Base-by-base conservation (phyloP, 805 yeast species). In the Pichia rugopelliculosa region DNA sequence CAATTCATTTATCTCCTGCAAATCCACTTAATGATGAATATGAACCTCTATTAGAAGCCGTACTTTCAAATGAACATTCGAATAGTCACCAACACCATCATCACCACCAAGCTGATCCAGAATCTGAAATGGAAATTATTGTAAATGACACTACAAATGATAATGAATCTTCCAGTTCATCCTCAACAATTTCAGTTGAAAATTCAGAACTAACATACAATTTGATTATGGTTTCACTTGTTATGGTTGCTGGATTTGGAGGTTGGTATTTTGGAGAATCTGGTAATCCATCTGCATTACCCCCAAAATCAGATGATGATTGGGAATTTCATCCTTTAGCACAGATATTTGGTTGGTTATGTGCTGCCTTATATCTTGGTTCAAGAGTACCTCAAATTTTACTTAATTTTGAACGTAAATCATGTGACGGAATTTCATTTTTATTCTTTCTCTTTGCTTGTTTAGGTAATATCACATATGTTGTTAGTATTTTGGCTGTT, bases 371-470 rank as follows among this genome's bases (percentile, higher is more conserved):
- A 37, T 86, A 86, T 59, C 67, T 91, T 51, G 96, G 96, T 3
- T 90, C 98, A 17, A 74, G 99, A 57, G 67, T 93, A 25, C 99
- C 99, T 1, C 99, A 93, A 68, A 87, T 93, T 46, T 64, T 87
- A 49, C 73, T 91, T 51, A 93, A 93, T 67, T 87, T 75, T 60
- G 74, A 82, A 62, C 76, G 97, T 60, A 90, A 89, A 67, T 84
- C 95, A 2, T 89, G 96, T 62, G 98, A 93, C 52, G 98, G 98
- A 22, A 86, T 91, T 42, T 87, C 96, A 11, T 87, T 93, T 60
- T 74, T 91, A 73, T 91, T 93, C 67, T 91, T 91, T 68, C 69
- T 93, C 21, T 91, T 93, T 73, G 98, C 99, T 20, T 89, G 96
- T 64, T 70, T 91, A 48, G 99, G 99, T 41, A 93, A 91, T 63